Evolutionary conservation across 2,329 filamentous ascomycete genomes (phyloP), one percentile per base, ranked within the genome.

Genomic region (Didymella pinodella): DNA sequence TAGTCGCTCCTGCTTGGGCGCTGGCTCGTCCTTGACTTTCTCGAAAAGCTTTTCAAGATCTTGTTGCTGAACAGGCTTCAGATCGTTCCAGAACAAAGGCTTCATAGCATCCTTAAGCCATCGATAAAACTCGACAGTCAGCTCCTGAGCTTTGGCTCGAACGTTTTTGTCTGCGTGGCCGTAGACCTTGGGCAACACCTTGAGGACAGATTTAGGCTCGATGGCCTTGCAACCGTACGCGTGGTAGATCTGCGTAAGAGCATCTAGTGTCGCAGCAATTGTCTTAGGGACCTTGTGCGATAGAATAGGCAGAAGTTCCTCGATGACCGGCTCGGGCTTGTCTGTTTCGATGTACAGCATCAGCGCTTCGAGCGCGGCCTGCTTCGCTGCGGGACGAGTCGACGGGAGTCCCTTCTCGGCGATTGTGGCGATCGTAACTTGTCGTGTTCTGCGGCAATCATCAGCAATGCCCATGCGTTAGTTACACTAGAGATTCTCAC

Each of bases 101-200:
- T 99, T 99, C 88, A 99, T 97, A 11, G 94, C 94, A 65, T 99
- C 95, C 66, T 94, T 90, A 32, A 99, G 83, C 95, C 96, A 99
- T 78, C 95, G 85, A 78, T 99, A 99, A 57, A 99, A 86, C 75
- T 99, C 96, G 47, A 97, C 92, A 0, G 94, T 90, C 57, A 99
- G 82, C 68, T 90, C 93, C 46, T 95, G 95, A 28, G 93, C 93
- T 76, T 97, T 95, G 3, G 93, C 93, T 78, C 95, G 90, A 16
- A 99, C 92, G 75, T 98, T 98, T 80, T 99, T 99, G 83, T 99
- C 95, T 31, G 95, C 94, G 75, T 98, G 95, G 20, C 92, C 92
- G 74, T 97, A 99, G 2, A 89, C 90, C 74, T 97, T 96, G 3
- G 95, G 93, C 2, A 99, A 82, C 11, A 86, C 81, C 75, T 98